Evolutionary conservation across 352 stramenopile genomes (phyloP).

Genomic region (Globisporangium nunn): DNA sequence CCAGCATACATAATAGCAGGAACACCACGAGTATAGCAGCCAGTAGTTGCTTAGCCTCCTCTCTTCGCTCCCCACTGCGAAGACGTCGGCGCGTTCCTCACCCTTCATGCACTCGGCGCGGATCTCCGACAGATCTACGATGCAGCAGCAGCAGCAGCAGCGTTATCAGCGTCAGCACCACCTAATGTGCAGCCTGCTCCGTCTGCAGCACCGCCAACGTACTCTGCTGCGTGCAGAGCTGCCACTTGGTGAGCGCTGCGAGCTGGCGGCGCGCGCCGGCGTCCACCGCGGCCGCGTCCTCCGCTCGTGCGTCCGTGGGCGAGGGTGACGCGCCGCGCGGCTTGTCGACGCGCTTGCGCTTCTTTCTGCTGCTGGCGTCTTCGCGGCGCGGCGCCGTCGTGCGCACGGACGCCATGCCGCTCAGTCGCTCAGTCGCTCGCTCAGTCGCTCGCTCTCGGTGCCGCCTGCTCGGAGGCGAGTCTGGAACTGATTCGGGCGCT

Average conservation of each 20-base stretch:
- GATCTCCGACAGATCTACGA: conserved; percentile 21
- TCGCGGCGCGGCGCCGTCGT: conserved; percentile 14
- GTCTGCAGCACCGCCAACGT: conserved; percentile 3
- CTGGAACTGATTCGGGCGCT: too few species aligned
- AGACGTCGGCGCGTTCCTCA: background rate
- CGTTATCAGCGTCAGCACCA: background rate
- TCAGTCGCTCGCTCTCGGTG: too few species aligned
- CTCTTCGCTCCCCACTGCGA: background rate
- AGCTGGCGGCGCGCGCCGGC: conserved; percentile 16
- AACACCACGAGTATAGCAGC: background rate
- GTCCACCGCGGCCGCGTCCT: conserved; percentile 4
- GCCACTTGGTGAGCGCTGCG: conserved; percentile 22
- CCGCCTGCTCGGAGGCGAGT: too few species aligned
- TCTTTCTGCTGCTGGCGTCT: conserved; percentile 12
- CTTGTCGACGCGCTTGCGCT: conserved; percentile 25
- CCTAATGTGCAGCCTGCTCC: background rate
- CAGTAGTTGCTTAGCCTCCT: background rate
- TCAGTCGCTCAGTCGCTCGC: too few species aligned
- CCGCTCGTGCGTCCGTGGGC: background rate
- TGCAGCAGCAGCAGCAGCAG: background rate
- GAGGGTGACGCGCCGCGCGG: background rate
- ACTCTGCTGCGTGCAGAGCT: conserved; percentile 26
- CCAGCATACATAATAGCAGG: too few species aligned
- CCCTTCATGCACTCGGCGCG: conserved; percentile 26
- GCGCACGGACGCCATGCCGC: conserved; percentile 26